Base-by-base conservation (phyloP, 2,329 filamentous ascomycete genomes). In the Xylariales sp. region DNA sequence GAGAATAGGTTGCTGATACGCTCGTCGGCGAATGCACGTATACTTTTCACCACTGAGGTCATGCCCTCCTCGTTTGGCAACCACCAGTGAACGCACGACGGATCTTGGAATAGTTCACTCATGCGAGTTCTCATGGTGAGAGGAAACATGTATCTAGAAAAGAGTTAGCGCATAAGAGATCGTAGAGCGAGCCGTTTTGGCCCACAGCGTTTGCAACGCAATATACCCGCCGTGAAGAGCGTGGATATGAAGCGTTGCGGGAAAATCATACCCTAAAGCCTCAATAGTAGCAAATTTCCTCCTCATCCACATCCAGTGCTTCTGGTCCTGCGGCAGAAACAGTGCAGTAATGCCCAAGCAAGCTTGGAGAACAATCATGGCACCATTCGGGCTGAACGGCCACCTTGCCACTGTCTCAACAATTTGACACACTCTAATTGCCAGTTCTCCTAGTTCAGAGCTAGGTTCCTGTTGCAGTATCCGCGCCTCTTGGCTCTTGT, bases 11-110 rank as follows among this genome's bases (percentile, higher is more conserved):
- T 77, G 6, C 75, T 67, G 42, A 79, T 85, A 33, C 88, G 78
- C 47, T 93, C 87, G 50, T 87, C 81, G 19, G 89, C 87, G 61
- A 95, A 90, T 29, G 79, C 76, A 15, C 90, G 83, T 44, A 95
- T 81, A 38, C 77, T 83, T 36, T 81, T 82, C 38, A 96, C 72
- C 29, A 94, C 77, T 1, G 78, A 76, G 10, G 78, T 83, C 51
- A 85, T 85, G 2, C 78, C 80, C 64, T 91, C 85, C 45, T 88
- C 78, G 57, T 93, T 76, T 3, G 89, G 87, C 3, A 96, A 74
- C 93, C 93, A 98, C 88, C 89, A 96, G 40, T 83, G 73, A 30
- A 78, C 77, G 37, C 89, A 79, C 15, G 82, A 79, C 12, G 78
- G 74, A 29, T 87, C 76, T 42, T 76, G 70, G 72, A 93, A 95